Evolutionary conservation across 352 stramenopile genomes (phyloP).

Genomic region (Pythium vanterpoolii): DNA sequence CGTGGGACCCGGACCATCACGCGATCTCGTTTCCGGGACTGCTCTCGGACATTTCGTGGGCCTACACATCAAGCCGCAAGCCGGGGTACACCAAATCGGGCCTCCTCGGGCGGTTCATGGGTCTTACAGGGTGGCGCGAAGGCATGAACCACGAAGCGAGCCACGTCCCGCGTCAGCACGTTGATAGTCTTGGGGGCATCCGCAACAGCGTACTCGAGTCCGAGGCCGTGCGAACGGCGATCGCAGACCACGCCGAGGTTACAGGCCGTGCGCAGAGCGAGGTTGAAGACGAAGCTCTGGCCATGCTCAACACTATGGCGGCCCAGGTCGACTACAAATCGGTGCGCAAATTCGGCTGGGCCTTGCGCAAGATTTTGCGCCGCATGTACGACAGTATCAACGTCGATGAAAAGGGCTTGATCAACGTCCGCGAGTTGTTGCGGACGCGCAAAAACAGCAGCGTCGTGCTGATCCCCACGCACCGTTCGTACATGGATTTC

Average conservation of each 20-base stretch:
- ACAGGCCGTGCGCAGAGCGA: slow-evolving; percentile 38
- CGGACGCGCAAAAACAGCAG: slow-evolving; percentile 37
- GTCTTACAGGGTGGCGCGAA: slow-evolving; percentile 83
- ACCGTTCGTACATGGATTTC: slow-evolving; percentile 85
- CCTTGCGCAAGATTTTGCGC: slow-evolving; percentile 79
- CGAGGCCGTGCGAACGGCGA: slow-evolving; percentile 48
- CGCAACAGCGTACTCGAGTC: slow-evolving; percentile 74
- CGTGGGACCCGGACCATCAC: slow-evolving; percentile 88
- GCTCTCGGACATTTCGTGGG: slow-evolving; percentile 85
- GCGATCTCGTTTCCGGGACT: slow-evolving; percentile 83
- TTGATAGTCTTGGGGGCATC: slow-evolving; percentile 58
- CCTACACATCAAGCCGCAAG: slow-evolving; percentile 86
- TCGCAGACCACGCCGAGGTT: slow-evolving; percentile 32
- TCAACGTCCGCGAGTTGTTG: slow-evolving; percentile 62
- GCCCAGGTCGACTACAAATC: slow-evolving; percentile 72
- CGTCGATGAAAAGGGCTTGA: slow-evolving; percentile 76
- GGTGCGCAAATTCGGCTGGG: slow-evolving; percentile 74
- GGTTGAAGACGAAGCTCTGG: slow-evolving; percentile 49
- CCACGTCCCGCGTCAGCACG: slow-evolving; percentile 69
- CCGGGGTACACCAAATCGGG: slow-evolving; percentile 85
- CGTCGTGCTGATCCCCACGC: slow-evolving; percentile 81
- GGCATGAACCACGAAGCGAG: slow-evolving; percentile 85
- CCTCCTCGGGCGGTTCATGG: slow-evolving; percentile 80
- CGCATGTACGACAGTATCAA: slow-evolving; percentile 87
- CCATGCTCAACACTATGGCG: slow-evolving; percentile 75